Percentiles rank a stretch among this genome's conserved stretches.
Conservation (phyloP, 768 basidiomycete genomes). For the Dendrothele bispora region DNA sequence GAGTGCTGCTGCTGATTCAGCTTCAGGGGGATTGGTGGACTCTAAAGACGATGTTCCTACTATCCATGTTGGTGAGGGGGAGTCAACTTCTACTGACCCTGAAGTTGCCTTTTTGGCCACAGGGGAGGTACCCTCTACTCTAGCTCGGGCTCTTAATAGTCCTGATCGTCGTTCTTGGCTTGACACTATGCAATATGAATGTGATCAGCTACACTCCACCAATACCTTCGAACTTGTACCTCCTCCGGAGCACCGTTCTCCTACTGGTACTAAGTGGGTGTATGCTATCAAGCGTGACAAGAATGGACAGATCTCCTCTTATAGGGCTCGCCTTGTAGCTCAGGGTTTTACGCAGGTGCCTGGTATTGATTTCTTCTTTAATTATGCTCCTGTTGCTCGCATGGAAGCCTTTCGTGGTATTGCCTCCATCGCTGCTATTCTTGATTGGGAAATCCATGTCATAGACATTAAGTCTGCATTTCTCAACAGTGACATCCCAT, state of each 20-base stretch:
- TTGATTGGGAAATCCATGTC: constrained; percentile 1
- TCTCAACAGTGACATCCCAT: not conserved
- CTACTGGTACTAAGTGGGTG: not conserved
- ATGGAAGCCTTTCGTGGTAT: not conserved
- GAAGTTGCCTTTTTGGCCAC: too few relatives aligned
- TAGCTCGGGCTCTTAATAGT: not conserved
- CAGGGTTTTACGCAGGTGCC: not conserved
- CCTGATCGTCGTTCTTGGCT: not conserved
- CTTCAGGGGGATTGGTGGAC: too few relatives aligned
- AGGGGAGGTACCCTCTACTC: too few relatives aligned
- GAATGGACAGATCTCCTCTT: not conserved
- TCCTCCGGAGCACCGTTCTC: not conserved
- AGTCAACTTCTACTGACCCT: too few relatives aligned
- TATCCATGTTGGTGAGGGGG: too few relatives aligned
- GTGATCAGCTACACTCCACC: not conserved
- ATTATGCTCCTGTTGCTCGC: not conserved
- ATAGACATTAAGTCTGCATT: constrained; percentile 2
- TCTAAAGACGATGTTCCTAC: too few relatives aligned
- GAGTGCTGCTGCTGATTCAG: too few relatives aligned
- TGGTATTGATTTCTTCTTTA: not conserved
- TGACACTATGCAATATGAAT: not conserved
- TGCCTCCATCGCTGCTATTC: not conserved
- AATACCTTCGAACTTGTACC: not conserved
- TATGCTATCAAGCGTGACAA: not conserved
- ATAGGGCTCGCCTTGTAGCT: not conserved